Evolutionary conservation across 179 eudicot genomes (phyloP).

Genomic region (Patellifolia procumbens): DNA sequence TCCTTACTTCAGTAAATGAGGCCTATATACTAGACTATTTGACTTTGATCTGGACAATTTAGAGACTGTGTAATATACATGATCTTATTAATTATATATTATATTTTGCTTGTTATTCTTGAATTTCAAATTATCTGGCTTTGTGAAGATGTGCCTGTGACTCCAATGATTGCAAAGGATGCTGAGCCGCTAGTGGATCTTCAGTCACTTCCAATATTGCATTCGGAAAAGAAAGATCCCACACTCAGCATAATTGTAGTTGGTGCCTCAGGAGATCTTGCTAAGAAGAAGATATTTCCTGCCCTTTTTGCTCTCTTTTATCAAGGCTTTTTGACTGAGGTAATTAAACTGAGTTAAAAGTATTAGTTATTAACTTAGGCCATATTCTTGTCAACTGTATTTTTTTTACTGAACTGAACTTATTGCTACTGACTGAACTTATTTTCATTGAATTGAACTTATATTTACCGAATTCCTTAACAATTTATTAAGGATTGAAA

Average conservation of each 20-base stretch:
- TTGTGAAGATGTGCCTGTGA: constrained; percentile 47
- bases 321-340: constrained; percentile 74
- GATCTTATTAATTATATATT: not conserved
- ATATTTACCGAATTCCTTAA: no score
- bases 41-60: not conserved
- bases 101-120: constrained; percentile 8
- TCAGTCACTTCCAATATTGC: constrained; percentile 24
- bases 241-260: constrained; percentile 74
- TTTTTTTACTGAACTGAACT: no score
- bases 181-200: constrained; percentile 25
- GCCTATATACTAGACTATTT: not conserved
- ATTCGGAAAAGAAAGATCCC: constrained; percentile 39
- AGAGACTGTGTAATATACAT: not conserved
- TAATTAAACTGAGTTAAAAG: constrained; percentile 8
- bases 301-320: constrained; percentile 89
- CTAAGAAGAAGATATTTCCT: constrained; percentile 89
- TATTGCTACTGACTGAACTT: no score
- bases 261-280: constrained; percentile 95
- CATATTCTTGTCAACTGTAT: no score
- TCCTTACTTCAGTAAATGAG: not conserved
- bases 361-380: not conserved
- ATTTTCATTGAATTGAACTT: no score
- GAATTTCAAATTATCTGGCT: constrained; percentile 18
- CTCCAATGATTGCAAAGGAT: constrained; percentile 38
- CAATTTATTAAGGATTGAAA: no score